Percentiles rank a stretch among this genome's conserved stretches.
Conservation (phyloP, 1,284 basidiomycete species). For the Agaricales sp. region DNA sequence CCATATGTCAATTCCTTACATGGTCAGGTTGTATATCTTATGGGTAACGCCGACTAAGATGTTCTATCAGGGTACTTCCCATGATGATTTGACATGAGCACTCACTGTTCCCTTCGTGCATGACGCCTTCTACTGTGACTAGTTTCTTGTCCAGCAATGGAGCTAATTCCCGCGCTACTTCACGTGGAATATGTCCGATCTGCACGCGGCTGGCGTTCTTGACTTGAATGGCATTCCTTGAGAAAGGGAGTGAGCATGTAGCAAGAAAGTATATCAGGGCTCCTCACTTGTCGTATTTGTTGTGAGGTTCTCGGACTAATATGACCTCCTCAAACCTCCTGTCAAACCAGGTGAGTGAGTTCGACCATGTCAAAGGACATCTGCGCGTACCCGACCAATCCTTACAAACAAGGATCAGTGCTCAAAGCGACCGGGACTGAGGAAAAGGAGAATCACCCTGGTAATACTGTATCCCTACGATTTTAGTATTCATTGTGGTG, state of each 20-base stretch:
- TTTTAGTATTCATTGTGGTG: slow-evolving; percentile 43
- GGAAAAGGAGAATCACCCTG: slow-evolving; percentile 32
- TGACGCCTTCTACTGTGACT: slow-evolving; percentile 68
- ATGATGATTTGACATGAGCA: slow-evolving; percentile 6
- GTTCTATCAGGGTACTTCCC: background rate
- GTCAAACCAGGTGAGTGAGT: slow-evolving; percentile 45
- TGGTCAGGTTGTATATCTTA: slow-evolving; percentile 42
- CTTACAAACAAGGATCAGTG: background rate
- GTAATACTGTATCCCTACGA: slow-evolving; percentile 81
- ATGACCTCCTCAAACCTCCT: slow-evolving; percentile 71
- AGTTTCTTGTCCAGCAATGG: slow-evolving; percentile 56
- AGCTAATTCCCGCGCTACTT: slow-evolving; percentile 51
- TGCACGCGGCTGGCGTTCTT: slow-evolving; percentile 63
- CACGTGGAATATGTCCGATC: slow-evolving; percentile 70
- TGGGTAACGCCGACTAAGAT: slow-evolving; percentile 29
- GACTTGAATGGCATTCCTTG: slow-evolving; percentile 72
- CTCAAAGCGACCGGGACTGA: background rate
- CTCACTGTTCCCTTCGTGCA: slow-evolving; percentile 65
- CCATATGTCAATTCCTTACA: slow-evolving; percentile 28
- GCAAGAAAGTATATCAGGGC: slow-evolving; percentile 11
- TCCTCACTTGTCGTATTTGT: slow-evolving; percentile 54
- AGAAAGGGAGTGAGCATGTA: background rate
- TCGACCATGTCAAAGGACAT: slow-evolving; percentile 5
- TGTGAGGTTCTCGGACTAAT: slow-evolving; percentile 58
- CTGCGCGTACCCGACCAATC: background rate